Evolutionary conservation across 352 stramenopile genomes (phyloP).

Genomic region (Pythium sukuiense): DNA sequence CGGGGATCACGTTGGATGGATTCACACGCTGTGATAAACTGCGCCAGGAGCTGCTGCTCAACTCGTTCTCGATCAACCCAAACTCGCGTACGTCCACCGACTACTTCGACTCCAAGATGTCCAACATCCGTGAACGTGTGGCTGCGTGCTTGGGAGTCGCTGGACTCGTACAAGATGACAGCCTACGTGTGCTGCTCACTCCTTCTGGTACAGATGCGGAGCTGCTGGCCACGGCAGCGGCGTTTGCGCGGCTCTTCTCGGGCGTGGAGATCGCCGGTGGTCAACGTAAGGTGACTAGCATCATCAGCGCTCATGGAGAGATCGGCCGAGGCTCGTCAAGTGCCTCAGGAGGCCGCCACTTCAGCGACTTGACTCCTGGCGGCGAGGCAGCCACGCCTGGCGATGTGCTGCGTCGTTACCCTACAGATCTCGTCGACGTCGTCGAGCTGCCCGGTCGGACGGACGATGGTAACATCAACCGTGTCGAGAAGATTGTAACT

Average conservation of each 20-base stretch:
- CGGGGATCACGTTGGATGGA: conserved; percentile 63
- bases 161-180: conserved; percentile 51
- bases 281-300: conserved; percentile 69
- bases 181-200: conserved; percentile 64
- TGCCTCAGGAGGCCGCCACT: conserved; percentile 76
- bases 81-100: conserved; percentile 67
- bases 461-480: conserved; percentile 49
- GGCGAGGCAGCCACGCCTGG: conserved; percentile 46
- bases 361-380: conserved; percentile 78
- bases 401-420: conserved; percentile 58
- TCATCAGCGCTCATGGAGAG: conserved; percentile 82
- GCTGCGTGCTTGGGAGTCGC: conserved; percentile 54
- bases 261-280: conserved; percentile 38
- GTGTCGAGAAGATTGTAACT: conserved; percentile 44
- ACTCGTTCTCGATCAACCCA: conserved; percentile 81
- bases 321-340: conserved; percentile 79
- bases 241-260: conserved; percentile 61
- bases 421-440: conserved; percentile 60
- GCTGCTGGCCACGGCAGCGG: conserved; percentile 72
- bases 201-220: conserved; percentile 88
- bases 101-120: conserved; percentile 75
- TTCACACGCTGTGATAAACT: conserved; percentile 69
- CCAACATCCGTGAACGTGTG: conserved; percentile 48
- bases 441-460: conserved; percentile 60
- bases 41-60: conserved; percentile 73